Percentiles rank a stretch among this genome's conserved stretches.
Conservation (phyloP, 2,329 filamentous ascomycete species). For the Dendryphion nanum region DNA sequence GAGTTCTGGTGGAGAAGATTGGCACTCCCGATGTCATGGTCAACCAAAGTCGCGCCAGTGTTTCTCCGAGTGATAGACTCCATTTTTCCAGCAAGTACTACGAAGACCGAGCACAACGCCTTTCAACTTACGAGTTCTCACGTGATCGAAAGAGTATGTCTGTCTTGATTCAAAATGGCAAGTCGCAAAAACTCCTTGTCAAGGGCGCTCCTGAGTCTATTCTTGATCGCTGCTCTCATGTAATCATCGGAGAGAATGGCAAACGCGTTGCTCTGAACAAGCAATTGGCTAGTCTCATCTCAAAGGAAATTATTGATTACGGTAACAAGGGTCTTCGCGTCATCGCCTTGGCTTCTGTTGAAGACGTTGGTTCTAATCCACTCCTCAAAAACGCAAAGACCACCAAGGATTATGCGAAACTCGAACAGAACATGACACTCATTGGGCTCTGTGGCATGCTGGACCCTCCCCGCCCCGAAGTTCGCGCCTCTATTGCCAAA, state of each 20-base stretch:
- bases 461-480: conserved; percentile 92
- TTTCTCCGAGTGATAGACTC: conserved; percentile 60
- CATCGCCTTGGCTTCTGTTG: conserved; percentile 84
- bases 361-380: conserved; percentile 69
- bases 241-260: conserved; percentile 74
- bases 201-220: conserved; percentile 96
- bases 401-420: conserved; percentile 75
- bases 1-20: conserved; percentile 90
- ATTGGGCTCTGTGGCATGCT: conserved; percentile 94
- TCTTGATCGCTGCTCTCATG: conserved; percentile 85
- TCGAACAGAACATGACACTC: conserved; percentile 93
- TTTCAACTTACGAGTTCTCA: conserved; percentile 95
- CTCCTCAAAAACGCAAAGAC: conserved; percentile 75
- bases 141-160: conserved; percentile 99
- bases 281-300: conserved; percentile 67
- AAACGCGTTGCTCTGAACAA: conserved; percentile 71
- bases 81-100: conserved; percentile 84
- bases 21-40: conserved; percentile 69
- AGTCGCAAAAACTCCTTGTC: conserved; percentile 78
- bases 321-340: conserved; percentile 91
- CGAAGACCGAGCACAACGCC: conserved; percentile 69
- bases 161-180: conserved; percentile 73
- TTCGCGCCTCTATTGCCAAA: conserved; percentile 78
- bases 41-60: conserved; percentile 52
- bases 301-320: conserved; percentile 81